Evolutionary conservation across 257 asterid genomes (phyloP).

Genomic region (Schizonepeta tenuifolia): DNA sequence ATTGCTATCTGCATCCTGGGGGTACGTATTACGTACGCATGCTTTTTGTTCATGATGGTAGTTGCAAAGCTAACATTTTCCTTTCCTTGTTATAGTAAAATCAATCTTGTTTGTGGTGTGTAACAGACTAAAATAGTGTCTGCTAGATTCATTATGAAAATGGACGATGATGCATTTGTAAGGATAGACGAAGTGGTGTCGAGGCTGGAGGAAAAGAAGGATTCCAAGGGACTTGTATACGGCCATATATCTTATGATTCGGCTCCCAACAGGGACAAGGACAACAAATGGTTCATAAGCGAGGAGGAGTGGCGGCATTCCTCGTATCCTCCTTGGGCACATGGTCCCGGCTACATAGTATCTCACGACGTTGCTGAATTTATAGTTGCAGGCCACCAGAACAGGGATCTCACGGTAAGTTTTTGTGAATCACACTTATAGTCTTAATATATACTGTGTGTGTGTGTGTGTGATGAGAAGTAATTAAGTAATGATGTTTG

Average conservation of each 20-base stretch:
- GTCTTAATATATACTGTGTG: not conserved
- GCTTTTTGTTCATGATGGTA: not conserved
- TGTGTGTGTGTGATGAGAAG: not conserved
- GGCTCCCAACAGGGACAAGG: conserved; percentile 80
- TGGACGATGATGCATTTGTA: conserved; percentile 96
- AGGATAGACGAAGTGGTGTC: conserved; percentile 83
- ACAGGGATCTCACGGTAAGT: conserved; percentile 68
- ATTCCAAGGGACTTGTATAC: conserved; percentile 54
- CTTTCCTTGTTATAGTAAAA: not conserved
- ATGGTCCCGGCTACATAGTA: conserved; percentile 91
- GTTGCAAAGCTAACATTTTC: too few species aligned
- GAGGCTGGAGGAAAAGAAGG: conserved; percentile 60
- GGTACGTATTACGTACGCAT: conserved; percentile 40
- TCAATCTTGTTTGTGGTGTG: too few species aligned
- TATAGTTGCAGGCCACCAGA: conserved; percentile 74
- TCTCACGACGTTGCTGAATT: conserved; percentile 85
- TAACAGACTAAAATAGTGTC: conserved; percentile 68
- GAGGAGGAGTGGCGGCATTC: conserved; percentile 92
- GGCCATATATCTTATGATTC: conserved; percentile 86
- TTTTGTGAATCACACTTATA: not conserved
- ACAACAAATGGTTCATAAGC: conserved; percentile 91
- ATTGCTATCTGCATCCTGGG: conserved; percentile 84
- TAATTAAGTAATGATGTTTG: not conserved
- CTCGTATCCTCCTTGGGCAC: conserved; percentile 94
- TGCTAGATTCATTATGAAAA: conserved; percentile 88